Conservation (phyloP, 2,329 filamentous ascomycete species). For the Raffaelea albimanens region DNA sequence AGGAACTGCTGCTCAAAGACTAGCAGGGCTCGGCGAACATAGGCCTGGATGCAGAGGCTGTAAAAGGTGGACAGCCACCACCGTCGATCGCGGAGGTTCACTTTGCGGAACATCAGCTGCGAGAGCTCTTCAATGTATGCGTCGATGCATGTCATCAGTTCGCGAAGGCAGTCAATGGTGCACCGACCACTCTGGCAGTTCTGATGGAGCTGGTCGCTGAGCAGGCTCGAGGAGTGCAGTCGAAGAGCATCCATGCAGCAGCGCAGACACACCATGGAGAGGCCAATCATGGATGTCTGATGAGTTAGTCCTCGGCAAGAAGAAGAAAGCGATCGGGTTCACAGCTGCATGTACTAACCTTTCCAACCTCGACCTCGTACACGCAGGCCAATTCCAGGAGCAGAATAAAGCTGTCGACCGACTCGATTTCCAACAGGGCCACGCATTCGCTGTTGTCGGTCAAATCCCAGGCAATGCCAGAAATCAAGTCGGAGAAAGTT, state of each 20-base stretch:
- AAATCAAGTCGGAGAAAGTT: constrained; percentile 20
- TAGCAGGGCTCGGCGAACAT: constrained; percentile 20
- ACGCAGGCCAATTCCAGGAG: constrained; percentile 19
- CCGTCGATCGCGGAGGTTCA: constrained; percentile 20
- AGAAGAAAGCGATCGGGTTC: not conserved
- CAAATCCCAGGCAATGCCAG: constrained; percentile 21
- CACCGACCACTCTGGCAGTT: constrained; percentile 18
- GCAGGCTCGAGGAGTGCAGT: constrained; percentile 15
- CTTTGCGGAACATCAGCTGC: constrained; percentile 21
- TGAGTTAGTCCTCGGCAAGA: not conserved
- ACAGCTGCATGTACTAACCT: constrained; percentile 9
- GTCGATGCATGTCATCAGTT: constrained; percentile 16
- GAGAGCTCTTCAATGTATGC: constrained; percentile 21
- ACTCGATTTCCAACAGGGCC: constrained; percentile 18
- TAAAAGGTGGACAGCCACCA: constrained; percentile 24
- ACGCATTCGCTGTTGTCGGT: constrained; percentile 17
- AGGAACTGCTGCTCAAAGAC: constrained; percentile 19
- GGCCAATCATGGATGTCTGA: constrained; percentile 18
- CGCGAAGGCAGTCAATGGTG: constrained; percentile 18
- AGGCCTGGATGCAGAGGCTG: constrained; percentile 22
- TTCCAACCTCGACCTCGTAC: constrained; percentile 20
- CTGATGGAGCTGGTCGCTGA: constrained; percentile 14
- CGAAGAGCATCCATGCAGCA: constrained; percentile 19
- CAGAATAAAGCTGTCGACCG: constrained; percentile 17
- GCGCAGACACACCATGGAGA: constrained; percentile 19